phyloP scores from a whole-genome alignment of 2,329 filamentous ascomycete species.

The Colletotrichum filicis region DNA sequence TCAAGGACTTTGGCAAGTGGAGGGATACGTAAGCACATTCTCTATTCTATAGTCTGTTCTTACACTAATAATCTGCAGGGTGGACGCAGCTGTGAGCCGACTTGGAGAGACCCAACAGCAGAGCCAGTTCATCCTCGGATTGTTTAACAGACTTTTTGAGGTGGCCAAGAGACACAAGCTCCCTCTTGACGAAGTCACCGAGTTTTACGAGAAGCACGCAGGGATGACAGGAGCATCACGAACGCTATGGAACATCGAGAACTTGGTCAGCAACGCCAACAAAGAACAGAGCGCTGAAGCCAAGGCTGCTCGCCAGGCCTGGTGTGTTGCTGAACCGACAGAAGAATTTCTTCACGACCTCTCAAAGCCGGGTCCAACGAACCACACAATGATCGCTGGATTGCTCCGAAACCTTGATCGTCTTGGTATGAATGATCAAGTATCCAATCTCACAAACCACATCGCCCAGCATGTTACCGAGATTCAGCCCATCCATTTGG shows the following conservation, averaged over 20 bases:
- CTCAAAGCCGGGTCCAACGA: neutral
- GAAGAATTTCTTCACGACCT: neutral
- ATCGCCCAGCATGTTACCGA: slow-evolving; percentile 4
- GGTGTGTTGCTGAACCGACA: slow-evolving; percentile 12
- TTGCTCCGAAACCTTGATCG: slow-evolving; percentile 25
- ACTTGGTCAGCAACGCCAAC: slow-evolving; percentile 7
- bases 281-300: slow-evolving; percentile 20
- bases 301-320: slow-evolving; percentile 17
- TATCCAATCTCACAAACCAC: neutral
- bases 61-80: neutral
- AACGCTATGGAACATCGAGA: neutral
- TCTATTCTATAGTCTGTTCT: too few species aligned
- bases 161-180: neutral
- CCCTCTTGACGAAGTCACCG: slow-evolving; percentile 9
- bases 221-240: neutral
- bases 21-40: neutral
- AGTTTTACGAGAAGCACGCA: slow-evolving; percentile 5
- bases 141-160: slow-evolving; percentile 27
- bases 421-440: slow-evolving; percentile 18
- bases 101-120: neutral
- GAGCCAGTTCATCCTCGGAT: slow-evolving; percentile 12
- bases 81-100: neutral
- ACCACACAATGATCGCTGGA: slow-evolving; percentile 13
- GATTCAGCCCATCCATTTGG: slow-evolving; percentile 26
- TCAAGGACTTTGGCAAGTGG: slow-evolving; percentile 10